Percentiles rank a stretch among this genome's conserved stretches.
phyloP scores from a whole-genome alignment of 2,329 filamentous ascomycete species.

The Lasiodiplodia sp. region DNA sequence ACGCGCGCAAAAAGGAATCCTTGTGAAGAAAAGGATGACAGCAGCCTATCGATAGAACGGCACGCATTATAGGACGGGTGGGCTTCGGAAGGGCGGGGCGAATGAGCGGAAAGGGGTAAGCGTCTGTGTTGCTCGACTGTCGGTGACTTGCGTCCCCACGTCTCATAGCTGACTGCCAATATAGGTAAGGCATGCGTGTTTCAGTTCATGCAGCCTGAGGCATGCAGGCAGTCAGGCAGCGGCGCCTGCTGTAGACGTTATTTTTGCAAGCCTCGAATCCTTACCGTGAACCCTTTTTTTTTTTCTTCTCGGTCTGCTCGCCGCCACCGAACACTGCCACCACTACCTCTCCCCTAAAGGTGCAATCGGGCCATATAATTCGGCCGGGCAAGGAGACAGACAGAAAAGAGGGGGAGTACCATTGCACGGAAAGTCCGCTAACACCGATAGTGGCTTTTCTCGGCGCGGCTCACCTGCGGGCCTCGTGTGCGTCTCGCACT shows the following conservation, averaged over 20 bases:
- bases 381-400: background rate
- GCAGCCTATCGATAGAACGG: background rate
- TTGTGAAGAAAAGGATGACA: background rate
- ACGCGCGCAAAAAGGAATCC: background rate
- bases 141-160: background rate
- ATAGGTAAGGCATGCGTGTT: conserved; percentile 9
- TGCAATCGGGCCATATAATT: background rate
- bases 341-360: too few species aligned
- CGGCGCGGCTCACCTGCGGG: too few species aligned
- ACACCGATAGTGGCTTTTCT: background rate
- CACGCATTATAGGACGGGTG: background rate
- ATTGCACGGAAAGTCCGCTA: background rate
- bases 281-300: too few species aligned
- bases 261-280: too few species aligned
- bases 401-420: background rate
- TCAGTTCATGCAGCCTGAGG: conserved; percentile 17
- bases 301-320: too few species aligned
- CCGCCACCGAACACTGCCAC: too few species aligned
- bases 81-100: background rate
- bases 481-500: background rate
- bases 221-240: background rate
- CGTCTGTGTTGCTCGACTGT: conserved; percentile 3
- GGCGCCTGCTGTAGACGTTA: too few species aligned
- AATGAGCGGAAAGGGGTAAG: background rate
- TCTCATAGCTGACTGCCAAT: background rate